Evolutionary conservation across 768 basidiomycete genomes (phyloP).

Genomic region (Phlegmacium glaucopus): DNA sequence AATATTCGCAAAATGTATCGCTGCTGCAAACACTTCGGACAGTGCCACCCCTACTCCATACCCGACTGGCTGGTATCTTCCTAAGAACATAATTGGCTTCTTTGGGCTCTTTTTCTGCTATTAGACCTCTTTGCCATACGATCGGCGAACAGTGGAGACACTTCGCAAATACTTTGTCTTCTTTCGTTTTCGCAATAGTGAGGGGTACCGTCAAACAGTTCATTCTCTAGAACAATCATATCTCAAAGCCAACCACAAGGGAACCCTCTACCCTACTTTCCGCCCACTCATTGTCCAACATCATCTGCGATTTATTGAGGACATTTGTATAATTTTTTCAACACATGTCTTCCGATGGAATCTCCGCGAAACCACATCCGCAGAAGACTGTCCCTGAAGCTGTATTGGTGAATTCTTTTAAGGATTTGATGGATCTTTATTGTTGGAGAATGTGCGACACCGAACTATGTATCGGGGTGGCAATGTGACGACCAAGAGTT

Average conservation of each 20-base stretch:
- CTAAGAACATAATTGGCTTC: no score
- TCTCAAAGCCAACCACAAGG: constrained; percentile 13
- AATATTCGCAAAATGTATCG: no score
- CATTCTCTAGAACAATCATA: constrained; percentile 22
- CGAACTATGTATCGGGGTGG: constrained; percentile 52
- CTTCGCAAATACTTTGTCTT: constrained; percentile 52
- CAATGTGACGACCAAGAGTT: constrained; percentile 54
- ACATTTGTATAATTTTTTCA: constrained; percentile 31
- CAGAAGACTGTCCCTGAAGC: constrained; percentile 6
- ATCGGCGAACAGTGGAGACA: constrained; percentile 38
- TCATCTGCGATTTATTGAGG: constrained; percentile 29
- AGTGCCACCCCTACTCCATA: no score
- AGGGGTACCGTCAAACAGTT: constrained; percentile 40
- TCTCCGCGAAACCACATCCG: constrained; percentile 7
- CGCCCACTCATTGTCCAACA: constrained; percentile 26
- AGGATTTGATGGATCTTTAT: constrained; percentile 35
- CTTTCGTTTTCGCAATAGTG: constrained; percentile 55
- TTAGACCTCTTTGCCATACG: constrained; percentile 27
- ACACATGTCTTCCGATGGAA: constrained; percentile 16
- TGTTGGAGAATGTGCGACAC: constrained; percentile 48
- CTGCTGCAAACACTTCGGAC: no score
- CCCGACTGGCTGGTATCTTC: no score
- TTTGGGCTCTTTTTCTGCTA: no score
- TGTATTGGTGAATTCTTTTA: constrained; percentile 22
- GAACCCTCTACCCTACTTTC: constrained; percentile 25